Conservation (phyloP, 352 stramenopile species). For the Pythium phragmitis region DNA sequence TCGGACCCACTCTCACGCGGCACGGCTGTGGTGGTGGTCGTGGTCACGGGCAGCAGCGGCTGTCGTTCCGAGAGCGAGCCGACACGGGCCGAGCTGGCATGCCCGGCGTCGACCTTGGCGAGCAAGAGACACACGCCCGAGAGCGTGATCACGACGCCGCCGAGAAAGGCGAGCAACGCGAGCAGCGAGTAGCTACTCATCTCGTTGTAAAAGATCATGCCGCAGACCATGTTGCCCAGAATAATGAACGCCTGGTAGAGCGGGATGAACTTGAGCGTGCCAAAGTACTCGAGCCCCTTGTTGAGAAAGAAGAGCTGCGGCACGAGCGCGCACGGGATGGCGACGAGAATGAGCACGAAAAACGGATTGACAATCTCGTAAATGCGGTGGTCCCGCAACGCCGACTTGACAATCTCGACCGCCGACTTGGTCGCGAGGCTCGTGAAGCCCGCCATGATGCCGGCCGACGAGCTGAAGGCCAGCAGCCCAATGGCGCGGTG, state of each 20-base stretch:
- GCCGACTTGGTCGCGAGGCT: constrained; percentile 76
- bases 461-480: constrained; percentile 69
- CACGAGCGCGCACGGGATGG: constrained; percentile 55
- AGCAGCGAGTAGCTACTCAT: constrained; percentile 55
- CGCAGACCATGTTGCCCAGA: constrained; percentile 70
- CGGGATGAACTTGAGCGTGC: constrained; percentile 80
- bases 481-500: constrained; percentile 51
- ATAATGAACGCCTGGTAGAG: constrained; percentile 86
- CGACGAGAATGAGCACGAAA: constrained; percentile 60
- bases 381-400: constrained; percentile 34
- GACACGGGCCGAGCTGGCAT: neutral
- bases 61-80: constrained; percentile 13
- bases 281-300: constrained; percentile 74
- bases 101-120: constrained; percentile 43
- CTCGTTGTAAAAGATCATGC: constrained; percentile 81
- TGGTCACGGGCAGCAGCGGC: constrained; percentile 18
- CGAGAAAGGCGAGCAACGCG: constrained; percentile 47
- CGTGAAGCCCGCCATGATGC: constrained; percentile 77
- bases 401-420: constrained; percentile 61
- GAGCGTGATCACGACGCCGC: constrained; percentile 58
- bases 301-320: constrained; percentile 80
- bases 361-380: constrained; percentile 66
- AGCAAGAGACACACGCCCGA: constrained; percentile 61
- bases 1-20: neutral
- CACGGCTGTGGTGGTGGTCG: neutral